Percentiles rank a stretch among this genome's conserved stretches.
These are phyloP conservation scores for Verticillium nubilum DNA, from an alignment of 2,329 filamentous ascomycete species.

Conservation along the genomic window DNA sequence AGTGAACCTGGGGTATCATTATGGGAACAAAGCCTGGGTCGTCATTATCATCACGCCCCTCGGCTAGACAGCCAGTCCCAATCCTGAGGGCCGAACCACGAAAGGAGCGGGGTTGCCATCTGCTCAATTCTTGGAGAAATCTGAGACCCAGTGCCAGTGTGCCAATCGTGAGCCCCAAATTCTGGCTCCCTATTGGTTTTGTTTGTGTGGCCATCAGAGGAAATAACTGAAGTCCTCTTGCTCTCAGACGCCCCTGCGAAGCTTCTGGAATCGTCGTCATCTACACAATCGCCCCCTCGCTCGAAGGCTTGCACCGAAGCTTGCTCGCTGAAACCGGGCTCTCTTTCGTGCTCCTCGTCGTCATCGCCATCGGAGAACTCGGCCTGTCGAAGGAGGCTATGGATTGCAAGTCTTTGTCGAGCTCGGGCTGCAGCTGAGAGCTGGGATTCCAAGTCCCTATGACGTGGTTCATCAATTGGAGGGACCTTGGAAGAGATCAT, in stretches of 20 bases:
- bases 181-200: neutral
- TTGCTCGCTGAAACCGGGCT: neutral
- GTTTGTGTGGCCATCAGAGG: neutral
- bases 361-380: conserved; percentile 19
- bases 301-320: neutral
- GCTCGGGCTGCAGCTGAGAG: conserved; percentile 15
- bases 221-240: neutral
- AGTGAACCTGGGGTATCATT: neutral
- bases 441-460: conserved; percentile 5
- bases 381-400: conserved; percentile 20
- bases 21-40: neutral
- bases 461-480: neutral
- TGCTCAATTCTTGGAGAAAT: neutral
- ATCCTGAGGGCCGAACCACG: conserved; percentile 4
- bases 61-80: conserved; percentile 8
- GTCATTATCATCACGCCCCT: neutral
- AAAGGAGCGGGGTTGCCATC: neutral
- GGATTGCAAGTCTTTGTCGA: conserved; percentile 19
- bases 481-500: neutral
- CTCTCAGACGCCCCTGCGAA: neutral
- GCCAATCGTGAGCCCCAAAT: neutral
- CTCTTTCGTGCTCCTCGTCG: conserved; percentile 11
- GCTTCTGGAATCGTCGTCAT: neutral
- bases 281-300: neutral
- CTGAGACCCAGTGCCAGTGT: neutral